Base-by-base conservation (phyloP, 306 rosid genomes). In the Gynostemma pentaphyllum region DNA sequence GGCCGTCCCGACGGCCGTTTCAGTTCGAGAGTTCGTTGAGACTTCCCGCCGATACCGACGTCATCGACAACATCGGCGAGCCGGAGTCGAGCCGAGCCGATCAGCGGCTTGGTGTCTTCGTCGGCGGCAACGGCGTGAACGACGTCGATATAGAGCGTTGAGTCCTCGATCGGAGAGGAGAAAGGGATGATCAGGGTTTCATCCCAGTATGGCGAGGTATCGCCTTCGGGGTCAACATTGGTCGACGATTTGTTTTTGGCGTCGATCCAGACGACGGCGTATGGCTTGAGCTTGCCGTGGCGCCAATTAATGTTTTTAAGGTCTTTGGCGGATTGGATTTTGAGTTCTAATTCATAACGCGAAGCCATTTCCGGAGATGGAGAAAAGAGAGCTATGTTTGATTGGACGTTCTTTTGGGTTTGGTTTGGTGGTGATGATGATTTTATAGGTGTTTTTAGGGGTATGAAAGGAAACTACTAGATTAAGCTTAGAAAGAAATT, bases 271-370 rank as follows among this genome's bases (percentile, higher is more conserved):
- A 88, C 83, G 74, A 91, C 95, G 74, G 75, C 96, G 80, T 91
- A 91, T 0, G 98, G 92, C 45, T 47, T 72, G 63, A 70, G 70
- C 0, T 70, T 24, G 5, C 98, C 98, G 72, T 83, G 36, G 24
- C 90, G 89, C 98, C 98, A 88, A 74, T 91, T 91, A 49, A 90
- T 82, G 80, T 90, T 90, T 78, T 90, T 90, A 29, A 90, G 75
- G 15, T 68, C 79, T 18, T 36, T 77, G 1, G 95, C 97, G 2
- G 87, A 81, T 5, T 73, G 1, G 18, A 90, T 45, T 57, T 72
- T 83, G 2, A 87, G 30, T 40, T 90, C 87, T 1, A 88, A 60
- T 55, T 90, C 91, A 56, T 78, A 77, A 5, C 81, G 80, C 50
- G 90, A 76, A 5, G 82, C 87, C 92, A 86, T 89, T 28, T 13